Evolutionary conservation across 148 eudicot genomes (phyloP), one percentile per base, ranked within the genome.

Genomic region (Suaeda aralocaspica): DNA sequence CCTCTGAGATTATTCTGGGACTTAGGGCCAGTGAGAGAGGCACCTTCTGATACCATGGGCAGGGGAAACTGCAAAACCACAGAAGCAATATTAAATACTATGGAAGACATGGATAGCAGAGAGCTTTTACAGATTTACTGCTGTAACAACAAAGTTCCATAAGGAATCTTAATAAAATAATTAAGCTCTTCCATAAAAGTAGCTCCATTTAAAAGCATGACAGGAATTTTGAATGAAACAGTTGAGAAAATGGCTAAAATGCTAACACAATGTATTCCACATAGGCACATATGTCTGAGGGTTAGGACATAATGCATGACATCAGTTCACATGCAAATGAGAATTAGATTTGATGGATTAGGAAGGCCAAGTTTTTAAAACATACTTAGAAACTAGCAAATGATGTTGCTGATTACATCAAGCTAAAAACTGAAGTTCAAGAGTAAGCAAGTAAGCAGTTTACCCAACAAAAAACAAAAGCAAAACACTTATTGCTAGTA

Each of bases 1-100:
- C 98, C 61, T 81, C 90, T 18, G 90, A 87, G 52, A 94, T 91
- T 68, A 94, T 94, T 82, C 98, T 87, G 30, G 97, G 98, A 82
- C 98, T 94, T 34, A 94, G 89, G 29, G 98, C 98, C 53, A 94
- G 74, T 49, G 98, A 94, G 74, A 94, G 92, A 46, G 98, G 98
- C 34, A 94, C 92, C 22, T 94, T 94, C 66, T 83, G 87, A 82
- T 94, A 94, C 87, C 77, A 91, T 12, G 97, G 98, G 51, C 81
- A 87, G 16, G 98, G 98, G 74, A 94, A 94, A 81, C 98, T 94
- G 86, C 80, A 65, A 82, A 74, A 72, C 30, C 55, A 42, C 64
- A 51, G 28, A 52, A 39, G 34, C 33, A 45, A 3, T n/a, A 59
- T 67, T 51, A 60, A 71, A 39, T 52, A 36, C 53, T 29, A 52